phyloP scores from a whole-genome alignment of 78 protist species.

The Diacronema lutheri region DNA sequence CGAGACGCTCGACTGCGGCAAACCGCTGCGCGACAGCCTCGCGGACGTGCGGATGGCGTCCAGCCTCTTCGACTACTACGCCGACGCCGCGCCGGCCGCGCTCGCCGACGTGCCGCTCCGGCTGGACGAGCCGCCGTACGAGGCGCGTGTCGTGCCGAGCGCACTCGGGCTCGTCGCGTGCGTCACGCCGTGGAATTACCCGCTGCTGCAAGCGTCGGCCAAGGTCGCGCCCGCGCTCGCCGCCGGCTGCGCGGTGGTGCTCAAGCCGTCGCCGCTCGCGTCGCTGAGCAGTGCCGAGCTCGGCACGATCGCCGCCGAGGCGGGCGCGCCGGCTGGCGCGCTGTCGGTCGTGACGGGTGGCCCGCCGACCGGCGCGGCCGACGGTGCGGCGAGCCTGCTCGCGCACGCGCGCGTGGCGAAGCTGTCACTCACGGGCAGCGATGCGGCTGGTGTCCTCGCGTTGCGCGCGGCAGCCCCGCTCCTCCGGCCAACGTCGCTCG shows the following conservation, averaged over 20 bases:
- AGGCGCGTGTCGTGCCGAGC: background rate
- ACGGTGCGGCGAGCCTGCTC: background rate
- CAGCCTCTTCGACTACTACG: background rate
- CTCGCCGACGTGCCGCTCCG: background rate
- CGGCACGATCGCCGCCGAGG: background rate
- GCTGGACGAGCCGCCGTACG: background rate
- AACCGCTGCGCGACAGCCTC: background rate
- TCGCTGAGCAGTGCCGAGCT: background rate
- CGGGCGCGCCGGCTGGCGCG: background rate
- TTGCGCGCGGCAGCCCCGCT: background rate
- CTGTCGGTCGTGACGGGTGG: background rate
- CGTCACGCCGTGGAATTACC: constrained; percentile 7
- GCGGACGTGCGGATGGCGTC: background rate
- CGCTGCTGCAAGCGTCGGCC: background rate
- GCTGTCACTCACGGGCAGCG: background rate
- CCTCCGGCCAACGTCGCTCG: constrained; percentile 25
- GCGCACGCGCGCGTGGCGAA: background rate
- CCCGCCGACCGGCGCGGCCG: background rate
- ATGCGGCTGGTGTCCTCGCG: background rate
- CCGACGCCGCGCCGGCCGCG: background rate
- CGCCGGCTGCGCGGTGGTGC: background rate
- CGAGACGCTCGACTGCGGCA: background rate
- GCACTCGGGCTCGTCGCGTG: background rate
- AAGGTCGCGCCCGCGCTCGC: constrained; percentile 2
- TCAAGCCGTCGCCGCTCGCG: constrained; percentile 6